A percentile compares a stretch with the other conserved stretches of the same genome.
phyloP scores from a whole-genome alignment of 768 basidiomycete genomes.

The Grammothele lineata region DNA sequence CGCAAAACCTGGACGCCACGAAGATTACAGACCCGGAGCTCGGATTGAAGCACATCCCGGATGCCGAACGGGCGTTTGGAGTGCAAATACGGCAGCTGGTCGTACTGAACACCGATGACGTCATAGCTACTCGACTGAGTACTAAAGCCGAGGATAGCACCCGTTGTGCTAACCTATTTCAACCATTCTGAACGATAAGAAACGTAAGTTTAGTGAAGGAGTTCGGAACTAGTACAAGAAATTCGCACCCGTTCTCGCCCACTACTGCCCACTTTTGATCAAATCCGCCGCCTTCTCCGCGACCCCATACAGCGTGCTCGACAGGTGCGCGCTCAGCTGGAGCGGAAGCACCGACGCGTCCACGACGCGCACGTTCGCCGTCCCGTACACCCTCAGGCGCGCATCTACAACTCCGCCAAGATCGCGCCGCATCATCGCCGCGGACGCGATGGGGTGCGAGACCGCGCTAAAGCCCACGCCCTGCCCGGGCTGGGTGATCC shows the following conservation, averaged over 20 bases:
- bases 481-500: constrained; percentile 32
- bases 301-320: neutral
- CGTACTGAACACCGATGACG: too few relatives aligned
- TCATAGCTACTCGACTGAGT: too few relatives aligned
- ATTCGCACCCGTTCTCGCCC: constrained; percentile 19
- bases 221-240: too few relatives aligned
- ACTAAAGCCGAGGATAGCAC: too few relatives aligned
- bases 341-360: constrained; percentile 17
- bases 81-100: too few relatives aligned
- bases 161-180: neutral
- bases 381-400: constrained; percentile 17
- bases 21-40: too few relatives aligned
- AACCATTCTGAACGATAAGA: too few relatives aligned
- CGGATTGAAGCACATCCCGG: too few relatives aligned
- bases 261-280: constrained; percentile 24
- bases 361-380: constrained; percentile 15
- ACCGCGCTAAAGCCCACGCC: neutral
- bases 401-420: constrained; percentile 18
- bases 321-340: neutral
- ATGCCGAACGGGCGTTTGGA: too few relatives aligned
- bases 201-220: too few relatives aligned
- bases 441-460: constrained; percentile 15
- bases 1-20: too few relatives aligned
- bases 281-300: constrained; percentile 8
- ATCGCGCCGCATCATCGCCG: constrained; percentile 12